phyloP scores from a whole-genome alignment of 2,329 filamentous ascomycete genomes.

The Rosellinia necatrix region DNA sequence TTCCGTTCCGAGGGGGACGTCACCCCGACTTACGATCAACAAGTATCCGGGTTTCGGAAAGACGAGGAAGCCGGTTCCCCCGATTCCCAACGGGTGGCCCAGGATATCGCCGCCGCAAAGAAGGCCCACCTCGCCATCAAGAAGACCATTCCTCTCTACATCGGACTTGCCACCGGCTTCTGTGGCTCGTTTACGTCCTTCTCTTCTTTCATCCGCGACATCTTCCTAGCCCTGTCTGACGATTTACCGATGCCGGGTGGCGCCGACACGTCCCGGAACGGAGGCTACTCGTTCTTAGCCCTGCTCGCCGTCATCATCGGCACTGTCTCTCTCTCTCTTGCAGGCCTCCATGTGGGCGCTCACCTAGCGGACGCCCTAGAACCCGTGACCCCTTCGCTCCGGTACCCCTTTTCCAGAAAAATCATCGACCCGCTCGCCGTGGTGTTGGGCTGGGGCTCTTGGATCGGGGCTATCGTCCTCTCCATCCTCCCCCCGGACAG shows the following conservation, averaged over 20 bases:
- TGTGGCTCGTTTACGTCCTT: slow-evolving; percentile 92
- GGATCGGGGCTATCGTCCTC: slow-evolving; percentile 77
- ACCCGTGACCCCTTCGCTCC: slow-evolving; percentile 62
- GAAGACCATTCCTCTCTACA: slow-evolving; percentile 86
- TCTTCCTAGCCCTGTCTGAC: slow-evolving; percentile 80
- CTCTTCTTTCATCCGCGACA: slow-evolving; percentile 81
- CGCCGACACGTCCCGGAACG: slow-evolving; percentile 57
- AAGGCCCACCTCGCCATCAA: slow-evolving; percentile 69
- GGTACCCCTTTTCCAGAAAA: slow-evolving; percentile 60
- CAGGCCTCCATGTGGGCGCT: slow-evolving; percentile 71
- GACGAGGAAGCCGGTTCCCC: slow-evolving; percentile 46
- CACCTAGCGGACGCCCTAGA: slow-evolving; percentile 72
- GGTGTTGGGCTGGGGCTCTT: slow-evolving; percentile 71
- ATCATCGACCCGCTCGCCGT: slow-evolving; percentile 67
- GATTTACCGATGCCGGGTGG: slow-evolving; percentile 61
- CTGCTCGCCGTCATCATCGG: slow-evolving; percentile 74
- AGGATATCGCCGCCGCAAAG: slow-evolving; percentile 51
- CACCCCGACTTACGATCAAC: slow-evolving; percentile 45
- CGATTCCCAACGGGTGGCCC: slow-evolving; percentile 13
- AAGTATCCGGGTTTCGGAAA: slow-evolving; percentile 40
- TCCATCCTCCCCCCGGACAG: slow-evolving; percentile 70
- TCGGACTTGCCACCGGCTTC: slow-evolving; percentile 84
- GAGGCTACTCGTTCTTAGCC: slow-evolving; percentile 83
- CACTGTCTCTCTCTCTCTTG: slow-evolving; percentile 72
- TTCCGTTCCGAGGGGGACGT: slow-evolving; percentile 73